Evolutionary conservation across 495 filamentous ascomycete genomes (phyloP).

Genomic region (Penicillium herquei): DNA sequence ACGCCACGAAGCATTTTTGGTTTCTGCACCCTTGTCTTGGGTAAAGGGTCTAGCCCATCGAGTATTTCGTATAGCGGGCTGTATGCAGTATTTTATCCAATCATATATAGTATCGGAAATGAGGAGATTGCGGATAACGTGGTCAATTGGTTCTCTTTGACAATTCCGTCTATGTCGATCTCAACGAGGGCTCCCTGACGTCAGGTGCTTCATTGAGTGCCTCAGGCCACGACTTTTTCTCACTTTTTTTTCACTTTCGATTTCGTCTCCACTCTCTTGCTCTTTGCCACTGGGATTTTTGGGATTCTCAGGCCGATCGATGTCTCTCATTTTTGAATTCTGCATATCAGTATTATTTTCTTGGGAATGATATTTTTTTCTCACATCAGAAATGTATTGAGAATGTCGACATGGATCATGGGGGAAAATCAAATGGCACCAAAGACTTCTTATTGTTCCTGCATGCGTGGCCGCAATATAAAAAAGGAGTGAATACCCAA

Average conservation of each 20-base stretch:
- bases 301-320: background rate
- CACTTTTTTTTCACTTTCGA: background rate
- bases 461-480: background rate
- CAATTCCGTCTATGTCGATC: too few species aligned
- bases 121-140: too few species aligned
- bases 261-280: conserved; percentile 5
- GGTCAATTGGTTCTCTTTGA: too few species aligned
- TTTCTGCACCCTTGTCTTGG: background rate
- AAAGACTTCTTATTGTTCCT: conserved; percentile 1
- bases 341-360: background rate
- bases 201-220: conserved; percentile 18
- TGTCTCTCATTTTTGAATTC: background rate
- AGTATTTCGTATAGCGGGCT: background rate
- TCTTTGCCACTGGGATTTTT: conserved; percentile 1
- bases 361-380: too few species aligned
- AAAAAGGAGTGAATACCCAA: background rate
- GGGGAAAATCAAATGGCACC: background rate
- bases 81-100: too few species aligned
- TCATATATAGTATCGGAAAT: too few species aligned
- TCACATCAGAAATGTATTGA: too few species aligned
- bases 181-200: conserved; percentile 16
- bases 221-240: conserved; percentile 9
- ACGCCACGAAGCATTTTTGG: background rate
- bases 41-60: background rate
- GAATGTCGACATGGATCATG: background rate